A percentile compares a stretch with the other conserved stretches of the same genome.
These are phyloP conservation scores for Chrysoporthe puriensis DNA, from an alignment of 2,329 filamentous ascomycete species.

Conservation along the genomic window DNA sequence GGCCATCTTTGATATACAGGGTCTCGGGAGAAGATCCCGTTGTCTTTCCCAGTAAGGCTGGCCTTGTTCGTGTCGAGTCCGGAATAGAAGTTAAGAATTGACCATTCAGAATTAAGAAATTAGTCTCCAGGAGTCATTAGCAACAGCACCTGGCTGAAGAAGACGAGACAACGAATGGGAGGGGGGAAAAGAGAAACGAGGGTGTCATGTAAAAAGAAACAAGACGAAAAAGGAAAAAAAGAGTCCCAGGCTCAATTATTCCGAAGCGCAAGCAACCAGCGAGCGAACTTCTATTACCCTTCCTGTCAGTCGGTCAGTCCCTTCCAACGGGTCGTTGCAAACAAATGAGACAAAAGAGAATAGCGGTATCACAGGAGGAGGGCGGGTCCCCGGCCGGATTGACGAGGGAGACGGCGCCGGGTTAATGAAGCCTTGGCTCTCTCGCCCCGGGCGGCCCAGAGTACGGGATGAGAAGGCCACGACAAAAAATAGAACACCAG, in stretches of 20 bases:
- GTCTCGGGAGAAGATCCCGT: neutral
- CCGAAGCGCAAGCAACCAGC: neutral
- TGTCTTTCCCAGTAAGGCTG: too few species aligned
- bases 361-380: neutral
- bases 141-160: constrained; percentile 15
- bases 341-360: neutral
- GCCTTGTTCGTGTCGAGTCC: neutral
- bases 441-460: neutral
- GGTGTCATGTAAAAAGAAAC: constrained; percentile 2
- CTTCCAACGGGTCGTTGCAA: neutral
- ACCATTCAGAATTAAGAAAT: constrained; percentile 14
- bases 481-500: constrained; percentile 7
- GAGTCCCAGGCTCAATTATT: neutral
- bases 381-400: neutral
- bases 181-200: neutral
- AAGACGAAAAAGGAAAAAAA: constrained; percentile 6
- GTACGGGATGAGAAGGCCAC: neutral
- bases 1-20: constrained; percentile 1
- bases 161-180: neutral
- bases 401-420: neutral
- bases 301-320: neutral
- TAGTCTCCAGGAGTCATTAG: constrained; percentile 2
- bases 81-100: constrained; percentile 8
- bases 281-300: constrained; percentile 11
- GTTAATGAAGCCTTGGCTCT: neutral